phyloP scores from a whole-genome alignment of 108 stramenopile genomes.

The Discostella stelligeroides region DNA sequence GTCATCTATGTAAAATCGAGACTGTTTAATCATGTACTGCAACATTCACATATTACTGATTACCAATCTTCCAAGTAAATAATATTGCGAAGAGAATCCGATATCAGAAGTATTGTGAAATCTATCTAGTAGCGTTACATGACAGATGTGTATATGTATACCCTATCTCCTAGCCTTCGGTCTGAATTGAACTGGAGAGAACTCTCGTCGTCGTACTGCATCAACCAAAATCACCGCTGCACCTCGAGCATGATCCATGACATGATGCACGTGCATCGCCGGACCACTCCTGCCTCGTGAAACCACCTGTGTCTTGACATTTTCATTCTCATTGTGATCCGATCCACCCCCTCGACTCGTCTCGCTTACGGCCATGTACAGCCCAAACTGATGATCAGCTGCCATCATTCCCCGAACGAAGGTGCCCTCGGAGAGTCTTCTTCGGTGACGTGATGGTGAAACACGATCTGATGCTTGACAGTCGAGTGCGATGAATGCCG shows the following conservation, averaged over 20 bases:
- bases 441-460: constrained; percentile 4
- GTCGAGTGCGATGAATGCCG: too few relatives aligned
- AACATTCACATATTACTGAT: not conserved
- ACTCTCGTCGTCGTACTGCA: constrained; percentile 11
- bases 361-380: constrained; percentile 37
- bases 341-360: constrained; percentile 17
- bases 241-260: constrained; percentile 13
- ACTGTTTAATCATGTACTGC: too few relatives aligned
- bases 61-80: not conserved
- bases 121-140: too few relatives aligned
- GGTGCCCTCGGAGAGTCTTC: constrained; percentile 18
- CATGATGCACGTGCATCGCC: constrained; percentile 3
- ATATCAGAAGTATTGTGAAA: too few relatives aligned
- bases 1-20: too few relatives aligned
- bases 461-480: too few relatives aligned
- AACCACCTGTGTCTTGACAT: not conserved
- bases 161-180: not conserved
- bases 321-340: not conserved
- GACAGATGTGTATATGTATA: too few relatives aligned
- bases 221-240: constrained; percentile 20
- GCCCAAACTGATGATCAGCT: constrained; percentile 39
- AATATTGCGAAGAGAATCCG: too few relatives aligned
- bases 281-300: not conserved
- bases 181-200: not conserved
- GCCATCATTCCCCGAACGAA: constrained; percentile 50